Percentiles rank a stretch among this genome's conserved stretches.
Conservation (phyloP, 306 rosid genomes). For the Quercus berberidifolia region DNA sequence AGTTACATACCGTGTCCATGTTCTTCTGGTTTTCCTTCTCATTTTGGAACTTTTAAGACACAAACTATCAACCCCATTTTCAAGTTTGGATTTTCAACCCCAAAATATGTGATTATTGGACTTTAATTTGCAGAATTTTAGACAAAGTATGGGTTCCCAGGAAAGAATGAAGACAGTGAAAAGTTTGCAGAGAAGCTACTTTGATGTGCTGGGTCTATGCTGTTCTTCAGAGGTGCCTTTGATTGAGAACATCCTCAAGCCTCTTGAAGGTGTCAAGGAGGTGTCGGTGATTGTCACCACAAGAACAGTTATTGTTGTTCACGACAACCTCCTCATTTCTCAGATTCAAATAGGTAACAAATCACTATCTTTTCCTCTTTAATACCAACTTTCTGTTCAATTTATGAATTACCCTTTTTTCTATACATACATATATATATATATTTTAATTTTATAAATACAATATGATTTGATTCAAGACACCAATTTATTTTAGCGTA, state of each 20-base stretch:
- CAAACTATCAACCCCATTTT: background rate
- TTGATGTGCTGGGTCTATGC: constrained; percentile 85
- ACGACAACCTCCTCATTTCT: constrained; percentile 61
- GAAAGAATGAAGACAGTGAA: constrained; percentile 19
- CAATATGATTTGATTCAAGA: too few relatives aligned
- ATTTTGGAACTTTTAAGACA: background rate
- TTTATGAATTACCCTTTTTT: too few relatives aligned
- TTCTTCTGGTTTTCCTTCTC: background rate
- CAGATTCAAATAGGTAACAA: constrained; percentile 75
- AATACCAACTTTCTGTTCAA: too few relatives aligned
- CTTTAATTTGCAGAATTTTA: background rate
- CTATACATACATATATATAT: too few relatives aligned
- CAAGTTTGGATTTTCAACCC: background rate
- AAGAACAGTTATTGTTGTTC: constrained; percentile 80
- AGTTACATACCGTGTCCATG: background rate
- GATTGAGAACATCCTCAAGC: constrained; percentile 61
- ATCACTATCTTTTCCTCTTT: background rate
- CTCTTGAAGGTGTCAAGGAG: constrained; percentile 66
- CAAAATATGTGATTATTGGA: background rate
- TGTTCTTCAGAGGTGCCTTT: constrained; percentile 84
- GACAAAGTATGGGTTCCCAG: constrained; percentile 25
- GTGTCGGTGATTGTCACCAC: constrained; percentile 69
- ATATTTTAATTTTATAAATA: too few relatives aligned
- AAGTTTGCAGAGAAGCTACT: constrained; percentile 67
- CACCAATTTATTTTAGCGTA: too few relatives aligned